These are phyloP conservation scores for Ramalina intermedia DNA, from an alignment of 495 filamentous ascomycete species.

Conservation along the genomic window DNA sequence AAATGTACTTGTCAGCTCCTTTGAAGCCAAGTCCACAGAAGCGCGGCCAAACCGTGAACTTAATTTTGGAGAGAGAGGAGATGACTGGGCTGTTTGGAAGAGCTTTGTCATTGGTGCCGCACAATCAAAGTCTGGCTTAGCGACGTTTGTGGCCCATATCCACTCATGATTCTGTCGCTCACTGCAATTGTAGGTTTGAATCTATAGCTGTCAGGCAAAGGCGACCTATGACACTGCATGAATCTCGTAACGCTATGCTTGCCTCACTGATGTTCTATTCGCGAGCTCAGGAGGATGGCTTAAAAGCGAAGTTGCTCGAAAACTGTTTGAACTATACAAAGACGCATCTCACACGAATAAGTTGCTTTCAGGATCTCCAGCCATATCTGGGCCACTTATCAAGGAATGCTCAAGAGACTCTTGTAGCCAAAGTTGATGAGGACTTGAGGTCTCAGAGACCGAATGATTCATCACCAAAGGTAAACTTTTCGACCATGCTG, in stretches of 20 bases:
- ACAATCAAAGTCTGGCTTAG: too few species aligned
- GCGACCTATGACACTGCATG: conserved; percentile 6
- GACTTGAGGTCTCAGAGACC: background rate
- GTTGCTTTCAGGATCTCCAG: conserved; percentile 39
- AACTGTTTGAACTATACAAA: conserved; percentile 36
- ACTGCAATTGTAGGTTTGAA: too few species aligned
- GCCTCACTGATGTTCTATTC: conserved; percentile 15
- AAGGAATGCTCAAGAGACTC: conserved; percentile 21
- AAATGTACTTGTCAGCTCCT: conserved; percentile 23
- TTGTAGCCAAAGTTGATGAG: conserved; percentile 14
- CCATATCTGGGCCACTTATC: conserved; percentile 29
- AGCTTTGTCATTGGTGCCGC: conserved; percentile 19
- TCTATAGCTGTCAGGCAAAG: too few species aligned
- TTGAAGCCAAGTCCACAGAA: background rate
- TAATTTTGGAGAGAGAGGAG: conserved; percentile 19
- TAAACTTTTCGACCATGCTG: background rate
- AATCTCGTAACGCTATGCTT: conserved; percentile 36
- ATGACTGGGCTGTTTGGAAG: conserved; percentile 47
- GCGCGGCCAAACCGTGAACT: background rate
- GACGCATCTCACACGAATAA: conserved; percentile 32
- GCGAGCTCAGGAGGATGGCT: background rate
- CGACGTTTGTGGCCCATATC: too few species aligned
- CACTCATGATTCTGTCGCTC: too few species aligned
- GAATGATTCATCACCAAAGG: background rate
- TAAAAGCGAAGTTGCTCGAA: conserved; percentile 23